These are phyloP conservation scores for Solanum pimpinellifolium DNA, from an alignment of 257 asterid genomes.

Conservation along the genomic window DNA sequence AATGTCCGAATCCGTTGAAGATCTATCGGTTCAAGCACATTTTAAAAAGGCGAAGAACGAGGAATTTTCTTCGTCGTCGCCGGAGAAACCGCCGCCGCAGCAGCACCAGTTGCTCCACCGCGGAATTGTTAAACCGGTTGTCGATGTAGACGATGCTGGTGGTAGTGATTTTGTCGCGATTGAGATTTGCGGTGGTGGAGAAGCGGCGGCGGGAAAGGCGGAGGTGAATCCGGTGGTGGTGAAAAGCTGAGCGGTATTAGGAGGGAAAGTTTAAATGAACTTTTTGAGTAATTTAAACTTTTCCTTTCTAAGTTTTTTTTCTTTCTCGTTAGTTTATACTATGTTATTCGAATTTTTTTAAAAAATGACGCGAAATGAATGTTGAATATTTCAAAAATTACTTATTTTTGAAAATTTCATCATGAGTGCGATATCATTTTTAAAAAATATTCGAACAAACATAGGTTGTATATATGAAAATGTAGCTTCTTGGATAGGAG, in stretches of 20 bases:
- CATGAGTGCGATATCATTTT: background rate
- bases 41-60: conserved; percentile 14
- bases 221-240: background rate
- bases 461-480: background rate
- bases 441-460: background rate
- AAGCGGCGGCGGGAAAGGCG: background rate
- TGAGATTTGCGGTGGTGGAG: background rate
- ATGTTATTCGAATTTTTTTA: rapidly evolving
- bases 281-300: background rate
- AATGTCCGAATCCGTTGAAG: conserved; percentile 22
- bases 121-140: conserved; percentile 43
- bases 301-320: background rate
- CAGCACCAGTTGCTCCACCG: conserved; percentile 31
- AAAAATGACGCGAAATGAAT: background rate
- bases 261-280: background rate
- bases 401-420: background rate
- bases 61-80: background rate
- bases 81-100: conserved; percentile 4
- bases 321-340: background rate
- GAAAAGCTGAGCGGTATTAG: background rate
- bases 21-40: conserved; percentile 37
- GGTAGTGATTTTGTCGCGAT: conserved; percentile 11
- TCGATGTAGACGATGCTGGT: background rate
- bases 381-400: background rate
- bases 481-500: background rate